phyloP scores from a whole-genome alignment of 192 early-diverging fungal species.

The Entophlyctis luteolus region DNA sequence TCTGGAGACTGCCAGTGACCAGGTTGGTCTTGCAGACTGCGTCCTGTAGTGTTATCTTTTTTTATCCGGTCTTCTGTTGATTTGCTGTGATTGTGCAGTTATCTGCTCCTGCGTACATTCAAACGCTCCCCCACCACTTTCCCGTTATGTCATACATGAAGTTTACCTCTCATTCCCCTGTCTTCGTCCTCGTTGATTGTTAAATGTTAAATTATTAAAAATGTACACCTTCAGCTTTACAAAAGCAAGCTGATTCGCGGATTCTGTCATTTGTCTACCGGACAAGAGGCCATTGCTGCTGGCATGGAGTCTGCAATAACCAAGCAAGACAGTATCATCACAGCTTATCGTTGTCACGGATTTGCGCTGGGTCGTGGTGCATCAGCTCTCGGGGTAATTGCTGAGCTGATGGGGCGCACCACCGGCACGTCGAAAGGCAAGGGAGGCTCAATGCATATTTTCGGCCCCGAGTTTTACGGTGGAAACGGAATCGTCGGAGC shows the following conservation, averaged over 20 bases:
- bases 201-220: no score
- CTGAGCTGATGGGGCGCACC: slow-evolving; percentile 64
- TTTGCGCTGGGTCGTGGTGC: slow-evolving; percentile 85
- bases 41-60: background rate
- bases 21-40: slow-evolving; percentile 30
- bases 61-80: no score
- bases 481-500: slow-evolving; percentile 99
- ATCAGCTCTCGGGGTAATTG: slow-evolving; percentile 41
- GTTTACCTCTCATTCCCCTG: no score
- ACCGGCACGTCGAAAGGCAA: slow-evolving; percentile 89
- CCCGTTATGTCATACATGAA: no score
- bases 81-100: no score
- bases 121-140: no score
- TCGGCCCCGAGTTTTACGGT: slow-evolving; percentile 90
- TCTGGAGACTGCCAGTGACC: slow-evolving; percentile 89
- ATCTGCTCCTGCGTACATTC: no score
- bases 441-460: slow-evolving; percentile 99
- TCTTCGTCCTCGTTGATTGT: no score
- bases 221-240: slow-evolving; percentile 75
- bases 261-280: slow-evolving; percentile 98
- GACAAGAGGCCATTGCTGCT: slow-evolving; percentile 90
- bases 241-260: slow-evolving; percentile 95
- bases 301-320: slow-evolving; percentile 92
- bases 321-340: slow-evolving; percentile 87
- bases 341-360: slow-evolving; percentile 97